Percentiles rank a stretch among this genome's conserved stretches.
Evolutionary conservation across 768 basidiomycete species (phyloP).

Genomic region (Tricholoma hemisulphureum): DNA sequence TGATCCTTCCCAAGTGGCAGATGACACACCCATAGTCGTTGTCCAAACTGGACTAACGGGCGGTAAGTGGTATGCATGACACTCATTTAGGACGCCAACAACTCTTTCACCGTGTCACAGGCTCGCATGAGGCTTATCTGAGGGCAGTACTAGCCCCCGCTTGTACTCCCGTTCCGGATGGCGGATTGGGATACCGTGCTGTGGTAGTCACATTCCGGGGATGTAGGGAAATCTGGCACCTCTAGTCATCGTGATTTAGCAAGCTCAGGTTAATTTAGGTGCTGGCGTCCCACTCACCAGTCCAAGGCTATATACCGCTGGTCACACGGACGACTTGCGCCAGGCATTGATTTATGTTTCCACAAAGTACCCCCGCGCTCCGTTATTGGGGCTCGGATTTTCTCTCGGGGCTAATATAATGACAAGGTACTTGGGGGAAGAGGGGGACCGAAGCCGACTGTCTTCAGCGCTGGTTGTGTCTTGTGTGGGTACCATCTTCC

Average conservation of each 20-base stretch:
- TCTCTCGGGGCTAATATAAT: slow-evolving; percentile 81
- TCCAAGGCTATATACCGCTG: slow-evolving; percentile 69
- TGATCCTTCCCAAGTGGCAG: slow-evolving; percentile 15
- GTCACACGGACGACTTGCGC: slow-evolving; percentile 73
- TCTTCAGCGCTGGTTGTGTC: slow-evolving; percentile 52
- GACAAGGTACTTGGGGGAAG: slow-evolving; percentile 73
- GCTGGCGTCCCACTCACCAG: slow-evolving; percentile 70
- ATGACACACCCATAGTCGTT: slow-evolving; percentile 39
- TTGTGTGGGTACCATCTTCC: slow-evolving; percentile 46
- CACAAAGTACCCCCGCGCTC: slow-evolving; percentile 60
- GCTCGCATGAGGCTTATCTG: slow-evolving; percentile 76
- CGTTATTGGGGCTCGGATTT: slow-evolving; percentile 74
- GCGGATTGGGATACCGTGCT: slow-evolving; percentile 74
- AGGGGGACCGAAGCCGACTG: slow-evolving; percentile 56
- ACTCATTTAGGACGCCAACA: not conserved
- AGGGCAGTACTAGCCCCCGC: slow-evolving; percentile 64
- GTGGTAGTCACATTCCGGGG: slow-evolving; percentile 79
- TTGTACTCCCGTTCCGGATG: slow-evolving; percentile 56
- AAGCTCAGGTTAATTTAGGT: slow-evolving; percentile 37
- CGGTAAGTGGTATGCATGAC: slow-evolving; percentile 29
- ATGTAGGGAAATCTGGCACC: slow-evolving; percentile 44
- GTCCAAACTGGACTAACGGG: slow-evolving; percentile 36
- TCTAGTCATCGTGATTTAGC: not conserved
- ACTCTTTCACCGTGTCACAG: slow-evolving; percentile 29
- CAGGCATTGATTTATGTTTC: slow-evolving; percentile 65